Evolutionary conservation across 1,139 yeast genomes (phyloP).

Genomic region (Geotrichum histeridarum): DNA sequence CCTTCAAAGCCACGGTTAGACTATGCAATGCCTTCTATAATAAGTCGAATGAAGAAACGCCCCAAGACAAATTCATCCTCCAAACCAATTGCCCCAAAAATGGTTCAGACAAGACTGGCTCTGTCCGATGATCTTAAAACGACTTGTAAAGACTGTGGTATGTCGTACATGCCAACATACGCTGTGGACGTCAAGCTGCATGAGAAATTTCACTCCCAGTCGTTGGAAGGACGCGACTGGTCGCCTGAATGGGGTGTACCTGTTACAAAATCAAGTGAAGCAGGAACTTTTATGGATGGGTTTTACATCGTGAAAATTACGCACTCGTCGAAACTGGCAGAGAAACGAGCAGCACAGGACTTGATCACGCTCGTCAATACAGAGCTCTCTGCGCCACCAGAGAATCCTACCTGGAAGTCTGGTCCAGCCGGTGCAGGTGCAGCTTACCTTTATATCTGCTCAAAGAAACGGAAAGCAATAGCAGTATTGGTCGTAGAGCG

Average conservation of each 20-base stretch:
- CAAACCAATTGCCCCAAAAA: constrained; percentile 4
- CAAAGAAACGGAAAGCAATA: constrained; percentile 43
- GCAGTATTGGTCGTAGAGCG: constrained; percentile 50
- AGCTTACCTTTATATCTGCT: constrained; percentile 48
- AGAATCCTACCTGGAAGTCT: constrained; percentile 46
- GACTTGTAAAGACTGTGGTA: constrained; percentile 54
- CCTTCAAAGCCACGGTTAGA: background rate
- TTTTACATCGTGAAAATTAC: constrained; percentile 34
- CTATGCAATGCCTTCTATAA: constrained; percentile 1
- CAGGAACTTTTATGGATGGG: background rate
- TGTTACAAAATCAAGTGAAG: constrained; percentile 12
- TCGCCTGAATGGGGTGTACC: constrained; percentile 37
- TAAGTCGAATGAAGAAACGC: constrained; percentile 2
- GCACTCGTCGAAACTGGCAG: constrained; percentile 31
- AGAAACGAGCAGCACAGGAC: constrained; percentile 36
- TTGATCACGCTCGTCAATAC: constrained; percentile 50
- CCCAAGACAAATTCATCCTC: background rate
- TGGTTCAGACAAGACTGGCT: constrained; percentile 12
- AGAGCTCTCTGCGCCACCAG: constrained; percentile 56
- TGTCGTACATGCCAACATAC: constrained; percentile 51
- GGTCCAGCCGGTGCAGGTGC: constrained; percentile 28
- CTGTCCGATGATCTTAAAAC: constrained; percentile 36
- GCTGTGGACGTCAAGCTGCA: constrained; percentile 48
- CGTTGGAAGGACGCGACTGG: constrained; percentile 50
- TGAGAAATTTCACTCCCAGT: constrained; percentile 38